phyloP scores from a whole-genome alignment of 164 flowering plant species.

The Warburgia ugandensis region DNA sequence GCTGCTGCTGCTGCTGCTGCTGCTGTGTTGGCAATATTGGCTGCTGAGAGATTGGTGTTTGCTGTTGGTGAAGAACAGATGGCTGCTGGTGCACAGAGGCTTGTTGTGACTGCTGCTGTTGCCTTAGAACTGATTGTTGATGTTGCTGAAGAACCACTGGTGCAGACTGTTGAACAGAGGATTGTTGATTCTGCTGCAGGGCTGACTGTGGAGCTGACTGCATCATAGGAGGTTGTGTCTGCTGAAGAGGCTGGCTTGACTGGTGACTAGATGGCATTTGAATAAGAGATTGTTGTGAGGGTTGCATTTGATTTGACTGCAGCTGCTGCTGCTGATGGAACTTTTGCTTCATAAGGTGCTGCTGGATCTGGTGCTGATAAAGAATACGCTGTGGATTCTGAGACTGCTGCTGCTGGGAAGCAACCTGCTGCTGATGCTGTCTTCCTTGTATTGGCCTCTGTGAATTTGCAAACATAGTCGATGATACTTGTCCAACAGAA shows the following conservation, averaged over 20 bases:
- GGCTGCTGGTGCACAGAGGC: conserved; percentile 34
- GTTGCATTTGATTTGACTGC: conserved; percentile 57
- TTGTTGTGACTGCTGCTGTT: conserved; percentile 43
- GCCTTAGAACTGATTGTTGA: conserved; percentile 52
- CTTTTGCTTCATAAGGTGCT: conserved; percentile 50
- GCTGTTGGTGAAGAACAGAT: conserved; percentile 43
- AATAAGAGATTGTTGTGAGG: conserved; percentile 55
- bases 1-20: conserved; percentile 47
- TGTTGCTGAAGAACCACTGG: conserved; percentile 65
- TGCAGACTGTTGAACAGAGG: conserved; percentile 48
- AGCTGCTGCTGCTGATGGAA: conserved; percentile 50
- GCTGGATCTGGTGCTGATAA: conserved; percentile 60
- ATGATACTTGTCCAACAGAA: conserved; percentile 51
- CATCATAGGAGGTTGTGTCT: conserved; percentile 46
- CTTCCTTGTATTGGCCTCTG: conserved; percentile 73
- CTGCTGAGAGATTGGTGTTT: conserved; percentile 45
- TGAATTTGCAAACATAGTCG: conserved; percentile 47
- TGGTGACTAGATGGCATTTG: conserved; percentile 38
- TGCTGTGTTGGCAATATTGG: conserved; percentile 41
- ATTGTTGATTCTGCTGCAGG: conserved; percentile 61
- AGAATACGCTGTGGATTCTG: conserved; percentile 37
- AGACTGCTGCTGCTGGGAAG: conserved; percentile 43
- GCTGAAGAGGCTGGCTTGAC: conserved; percentile 28
- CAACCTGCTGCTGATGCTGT: conserved; percentile 27
- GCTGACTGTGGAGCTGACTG: conserved; percentile 38